A percentile compares a stretch with the other conserved stretches of the same genome.
These are phyloP conservation scores for Hordeum vulgare DNA, from an alignment of 176 grass and related monocot species.

Conservation along the genomic window DNA sequence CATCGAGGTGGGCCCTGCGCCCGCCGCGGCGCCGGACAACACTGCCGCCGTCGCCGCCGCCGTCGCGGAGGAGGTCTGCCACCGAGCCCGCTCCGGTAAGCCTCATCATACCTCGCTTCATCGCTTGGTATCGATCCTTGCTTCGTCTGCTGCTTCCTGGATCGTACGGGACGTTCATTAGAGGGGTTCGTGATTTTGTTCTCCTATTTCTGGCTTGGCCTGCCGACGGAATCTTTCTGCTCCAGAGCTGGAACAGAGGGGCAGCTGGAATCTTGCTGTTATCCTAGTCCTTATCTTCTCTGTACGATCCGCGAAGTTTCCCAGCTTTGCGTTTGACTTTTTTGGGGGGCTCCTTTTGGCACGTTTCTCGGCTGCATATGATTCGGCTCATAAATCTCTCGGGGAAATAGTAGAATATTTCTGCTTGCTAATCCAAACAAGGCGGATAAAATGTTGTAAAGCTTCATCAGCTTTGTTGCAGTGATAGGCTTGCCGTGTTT, in stretches of 20 bases:
- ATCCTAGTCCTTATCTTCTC: conserved; percentile 3
- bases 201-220: conserved; percentile 8
- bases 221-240: not conserved
- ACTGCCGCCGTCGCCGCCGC: not conserved
- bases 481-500: not conserved
- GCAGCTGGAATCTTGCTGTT: conserved; percentile 24
- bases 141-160: not conserved
- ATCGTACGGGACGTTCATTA: not conserved
- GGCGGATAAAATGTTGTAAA: conserved; percentile 10
- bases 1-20: not conserved
- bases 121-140: not conserved
- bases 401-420: conserved; percentile 4
- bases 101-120: not conserved
- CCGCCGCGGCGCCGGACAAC: conserved; percentile 8
- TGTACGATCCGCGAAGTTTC: conserved; percentile 3
- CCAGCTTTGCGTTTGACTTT: conserved; percentile 22
- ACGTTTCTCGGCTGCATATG: not conserved
- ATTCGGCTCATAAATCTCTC: not conserved
- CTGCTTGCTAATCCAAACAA: conserved; percentile 1
- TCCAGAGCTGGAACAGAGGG: conserved; percentile 15
- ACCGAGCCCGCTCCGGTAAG: conserved; percentile 43
- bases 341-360: conserved; percentile 6
- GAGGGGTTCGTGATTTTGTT: conserved; percentile 15
- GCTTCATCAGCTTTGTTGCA: conserved; percentile 6
- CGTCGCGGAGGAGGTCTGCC: conserved; percentile 32